Base-by-base conservation (phyloP, 345 rosid species). In the Turnera subulata region DNA sequence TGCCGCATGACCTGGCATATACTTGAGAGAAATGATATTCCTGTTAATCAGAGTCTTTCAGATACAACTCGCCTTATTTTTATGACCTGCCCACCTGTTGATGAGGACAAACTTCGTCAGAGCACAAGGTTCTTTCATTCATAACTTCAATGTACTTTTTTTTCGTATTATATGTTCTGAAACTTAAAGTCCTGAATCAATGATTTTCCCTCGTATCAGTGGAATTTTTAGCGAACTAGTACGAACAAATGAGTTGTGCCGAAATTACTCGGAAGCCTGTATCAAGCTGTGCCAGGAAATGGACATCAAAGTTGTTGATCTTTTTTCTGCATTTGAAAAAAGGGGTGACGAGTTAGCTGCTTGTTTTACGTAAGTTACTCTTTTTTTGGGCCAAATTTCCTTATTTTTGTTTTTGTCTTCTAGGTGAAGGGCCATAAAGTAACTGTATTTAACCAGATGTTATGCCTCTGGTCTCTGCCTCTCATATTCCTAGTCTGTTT, bases 161-260 rank as follows among this genome's bases (percentile, higher is more conserved):
- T 54, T 53, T 39, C n/a, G 29, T n/a, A 37, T 22, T 49, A 24
- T 42, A 21, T 18, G 55, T 11, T 55, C 15, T 4, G 26, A 18
- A 40, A 22, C 51, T 2, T 39, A 23, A n/a, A 38, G 18, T 29
- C 62, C 54, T 53, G 53, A 45, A 48, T 9, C 13, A 6, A 11
- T 51, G 21, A 57, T 20, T 58, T 58, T 58, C 52, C 23, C 65
- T 46, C 58, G 25, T 58, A 61, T 12, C 88, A 85, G 97, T 73
- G 86, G 56, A 50, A 58, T 61, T 57, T 68, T 93, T 52, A 85
- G 97, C 39, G 84, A 85, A 69, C 73, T 94, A 12, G 80, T 84
- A 14, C 86, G 96, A 47, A 90, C 97, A 32, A 94, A 94, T 62
- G 93, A 90, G 73, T 61, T 90, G 38, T 94, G 97, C 79, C 76